Evolutionary conservation across 306 rosid genomes (phyloP).

Genomic region (Sicyos edulis): DNA sequence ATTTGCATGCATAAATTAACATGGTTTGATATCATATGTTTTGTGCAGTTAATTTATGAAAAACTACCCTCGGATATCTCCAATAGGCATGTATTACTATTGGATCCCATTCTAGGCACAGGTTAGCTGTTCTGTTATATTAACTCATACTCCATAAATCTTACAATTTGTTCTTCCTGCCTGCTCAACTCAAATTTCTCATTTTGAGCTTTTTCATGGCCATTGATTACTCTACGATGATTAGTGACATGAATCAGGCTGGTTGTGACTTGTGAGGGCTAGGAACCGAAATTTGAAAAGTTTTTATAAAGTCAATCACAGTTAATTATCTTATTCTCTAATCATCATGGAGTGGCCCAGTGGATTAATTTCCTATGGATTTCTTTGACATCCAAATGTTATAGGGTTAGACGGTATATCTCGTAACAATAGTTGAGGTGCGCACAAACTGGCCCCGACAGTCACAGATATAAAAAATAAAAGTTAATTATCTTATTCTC

Average conservation of each 20-base stretch:
- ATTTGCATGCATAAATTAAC: not conserved
- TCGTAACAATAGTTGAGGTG: no score
- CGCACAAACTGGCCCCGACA: no score
- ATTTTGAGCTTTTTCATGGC: not conserved
- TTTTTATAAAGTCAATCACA: not conserved
- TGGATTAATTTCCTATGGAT: no score
- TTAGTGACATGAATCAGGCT: not conserved
- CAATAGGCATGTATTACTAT: constrained; percentile 81
- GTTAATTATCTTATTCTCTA: no score
- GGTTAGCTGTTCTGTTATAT: constrained; percentile 36
- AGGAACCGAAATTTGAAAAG: not conserved
- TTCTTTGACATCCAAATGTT: no score
- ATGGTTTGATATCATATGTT: constrained; percentile 18
- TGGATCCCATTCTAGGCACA: constrained; percentile 99
- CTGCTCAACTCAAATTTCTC: constrained; percentile 5
- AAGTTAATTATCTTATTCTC: not conserved
- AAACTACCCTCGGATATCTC: constrained; percentile 90
- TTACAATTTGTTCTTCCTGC: not conserved
- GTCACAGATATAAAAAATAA: no score
- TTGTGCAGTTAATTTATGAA: constrained; percentile 83
- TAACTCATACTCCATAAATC: not conserved
- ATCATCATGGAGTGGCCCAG: no score
- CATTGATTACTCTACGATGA: not conserved
- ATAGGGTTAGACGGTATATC: no score
- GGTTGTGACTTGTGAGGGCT: not conserved